Percentiles rank a stretch among this genome's conserved stretches.
Evolutionary conservation across 2,329 filamentous ascomycete species (phyloP).

Genomic region (Blumeria graminis): DNA sequence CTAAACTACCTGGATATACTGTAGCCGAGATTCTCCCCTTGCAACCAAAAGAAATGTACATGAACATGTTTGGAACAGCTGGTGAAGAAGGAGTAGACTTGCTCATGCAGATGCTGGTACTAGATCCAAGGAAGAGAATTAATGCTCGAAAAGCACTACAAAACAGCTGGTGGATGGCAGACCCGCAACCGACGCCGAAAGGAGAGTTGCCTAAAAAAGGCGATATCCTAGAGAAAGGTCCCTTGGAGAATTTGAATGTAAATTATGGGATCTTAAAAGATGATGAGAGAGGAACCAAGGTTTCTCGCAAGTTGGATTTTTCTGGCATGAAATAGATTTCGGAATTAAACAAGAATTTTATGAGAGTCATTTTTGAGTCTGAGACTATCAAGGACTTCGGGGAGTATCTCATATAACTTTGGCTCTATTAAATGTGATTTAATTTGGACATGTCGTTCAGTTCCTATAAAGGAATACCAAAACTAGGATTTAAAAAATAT

Average conservation of each 20-base stretch:
- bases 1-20: slow-evolving; percentile 57
- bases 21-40: slow-evolving; percentile 34
- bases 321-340: background rate
- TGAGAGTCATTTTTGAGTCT: too few relatives aligned
- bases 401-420: too few relatives aligned
- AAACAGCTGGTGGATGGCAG: slow-evolving; percentile 66
- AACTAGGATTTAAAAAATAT: too few relatives aligned
- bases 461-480: too few relatives aligned
- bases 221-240: slow-evolving; percentile 35
- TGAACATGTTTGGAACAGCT: slow-evolving; percentile 52
- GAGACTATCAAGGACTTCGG: too few relatives aligned
- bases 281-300: slow-evolving; percentile 41
- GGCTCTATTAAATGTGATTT: too few relatives aligned
- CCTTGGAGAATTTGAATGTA: slow-evolving; percentile 24
- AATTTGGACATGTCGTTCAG: too few relatives aligned
- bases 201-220: slow-evolving; percentile 51
- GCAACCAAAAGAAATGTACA: slow-evolving; percentile 47
- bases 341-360: too few relatives aligned
- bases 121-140: slow-evolving; percentile 71
- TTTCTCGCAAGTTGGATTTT: slow-evolving; percentile 16
- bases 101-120: slow-evolving; percentile 57
- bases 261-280: slow-evolving; percentile 44
- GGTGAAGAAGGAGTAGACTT: slow-evolving; percentile 70
- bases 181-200: slow-evolving; percentile 63
- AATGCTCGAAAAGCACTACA: slow-evolving; percentile 54